A percentile compares a stretch with the other conserved stretches of the same genome.
Evolutionary conservation across 75 land plant genomes (phyloP).

Genomic region (Picea glauca): DNA sequence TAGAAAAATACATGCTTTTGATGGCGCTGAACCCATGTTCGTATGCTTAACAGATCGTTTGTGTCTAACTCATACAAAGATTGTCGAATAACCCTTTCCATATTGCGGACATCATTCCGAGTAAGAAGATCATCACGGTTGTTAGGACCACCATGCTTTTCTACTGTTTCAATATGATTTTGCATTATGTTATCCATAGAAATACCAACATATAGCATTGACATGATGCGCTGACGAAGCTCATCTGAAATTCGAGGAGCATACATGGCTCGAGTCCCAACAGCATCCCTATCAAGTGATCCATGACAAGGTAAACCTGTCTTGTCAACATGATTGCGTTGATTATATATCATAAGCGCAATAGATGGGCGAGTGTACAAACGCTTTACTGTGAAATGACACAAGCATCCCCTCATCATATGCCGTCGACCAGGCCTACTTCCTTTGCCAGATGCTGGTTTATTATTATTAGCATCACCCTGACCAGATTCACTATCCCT

Average conservation of each 20-base stretch:
- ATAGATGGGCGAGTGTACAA: conserved; percentile 36
- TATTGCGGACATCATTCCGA: conserved; percentile 32
- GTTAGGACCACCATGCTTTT: conserved; percentile 29
- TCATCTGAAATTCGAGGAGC: conserved; percentile 37
- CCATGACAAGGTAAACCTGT: conserved; percentile 43
- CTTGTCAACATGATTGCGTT: conserved; percentile 39
- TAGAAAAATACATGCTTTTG: conserved; percentile 30
- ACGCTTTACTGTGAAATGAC: conserved; percentile 56
- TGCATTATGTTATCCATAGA: conserved; percentile 34
- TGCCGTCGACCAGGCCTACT: conserved; percentile 39
- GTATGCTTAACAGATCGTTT: conserved; percentile 25
- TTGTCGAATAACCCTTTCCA: conserved; percentile 28
- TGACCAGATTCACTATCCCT: conserved; percentile 17
- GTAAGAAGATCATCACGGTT: conserved; percentile 38
- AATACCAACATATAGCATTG: conserved; percentile 43
- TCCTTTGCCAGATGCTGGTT: conserved; percentile 36
- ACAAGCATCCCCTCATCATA: conserved; percentile 48
- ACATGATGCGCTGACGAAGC: conserved; percentile 36
- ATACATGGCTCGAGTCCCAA: conserved; percentile 44
- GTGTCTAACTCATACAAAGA: conserved; percentile 23
- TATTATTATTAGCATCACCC: conserved; percentile 11
- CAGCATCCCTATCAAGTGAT: conserved; percentile 32
- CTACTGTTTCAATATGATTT: conserved; percentile 29
- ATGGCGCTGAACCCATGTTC: conserved; percentile 38
- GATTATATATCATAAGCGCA: conserved; percentile 53